Evolutionary conservation across 352 stramenopile species (phyloP).

Genomic region (Globisporangium alternatum): DNA sequence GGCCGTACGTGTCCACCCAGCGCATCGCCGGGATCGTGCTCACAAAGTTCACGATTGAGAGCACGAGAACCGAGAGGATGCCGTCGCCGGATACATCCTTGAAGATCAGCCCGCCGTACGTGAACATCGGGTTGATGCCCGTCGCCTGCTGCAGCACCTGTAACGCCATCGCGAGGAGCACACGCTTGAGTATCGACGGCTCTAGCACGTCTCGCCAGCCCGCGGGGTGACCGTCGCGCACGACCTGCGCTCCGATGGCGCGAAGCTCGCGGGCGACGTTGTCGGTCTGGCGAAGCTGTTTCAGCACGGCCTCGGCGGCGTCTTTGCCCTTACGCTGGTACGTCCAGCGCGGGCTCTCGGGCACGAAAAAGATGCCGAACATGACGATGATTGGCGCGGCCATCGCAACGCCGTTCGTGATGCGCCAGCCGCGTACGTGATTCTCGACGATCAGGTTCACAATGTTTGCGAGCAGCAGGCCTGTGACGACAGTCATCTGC

Average conservation of each 20-base stretch:
- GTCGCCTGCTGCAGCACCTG: constrained; percentile 43
- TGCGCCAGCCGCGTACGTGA: constrained; percentile 33
- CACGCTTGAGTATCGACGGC: constrained; percentile 18
- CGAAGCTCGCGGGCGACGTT: constrained; percentile 26
- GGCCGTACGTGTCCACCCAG: constrained; percentile 42
- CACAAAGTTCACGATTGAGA: constrained; percentile 38
- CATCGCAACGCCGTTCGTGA: constrained; percentile 34
- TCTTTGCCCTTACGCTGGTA: constrained; percentile 42
- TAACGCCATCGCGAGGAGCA: constrained; percentile 34
- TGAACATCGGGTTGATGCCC: constrained; percentile 46
- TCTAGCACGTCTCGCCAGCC: constrained; percentile 29
- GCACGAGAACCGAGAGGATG: constrained; percentile 19
- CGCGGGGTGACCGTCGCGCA: constrained; percentile 11
- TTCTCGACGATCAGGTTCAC: constrained; percentile 29
- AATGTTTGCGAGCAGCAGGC: constrained; percentile 28
- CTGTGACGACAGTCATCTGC: constrained; percentile 33
- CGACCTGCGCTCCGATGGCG: constrained; percentile 31
- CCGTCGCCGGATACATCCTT: constrained; percentile 37
- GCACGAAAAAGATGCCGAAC: constrained; percentile 40
- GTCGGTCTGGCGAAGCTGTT: constrained; percentile 19
- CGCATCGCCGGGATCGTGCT: constrained; percentile 45
- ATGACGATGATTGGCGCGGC: constrained; percentile 33
- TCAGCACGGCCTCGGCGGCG: constrained; percentile 23
- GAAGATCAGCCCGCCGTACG: constrained; percentile 32
- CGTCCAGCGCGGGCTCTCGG: constrained; percentile 44